Conservation (phyloP, 495 filamentous ascomycete species). For the Penicillium fimorum region DNA sequence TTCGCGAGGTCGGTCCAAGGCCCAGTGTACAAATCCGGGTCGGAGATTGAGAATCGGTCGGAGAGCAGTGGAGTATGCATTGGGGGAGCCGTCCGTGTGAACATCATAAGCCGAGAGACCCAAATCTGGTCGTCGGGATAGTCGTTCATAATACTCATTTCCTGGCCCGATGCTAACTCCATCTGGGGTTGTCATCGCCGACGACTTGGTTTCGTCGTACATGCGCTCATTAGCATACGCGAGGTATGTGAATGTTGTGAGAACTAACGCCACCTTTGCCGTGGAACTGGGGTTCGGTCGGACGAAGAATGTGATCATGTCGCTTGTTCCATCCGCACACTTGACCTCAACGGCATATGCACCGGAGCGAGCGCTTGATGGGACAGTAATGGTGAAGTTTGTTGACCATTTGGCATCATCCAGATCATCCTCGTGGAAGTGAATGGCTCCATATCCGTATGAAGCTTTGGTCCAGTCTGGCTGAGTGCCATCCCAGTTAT, state of each 20-base stretch:
- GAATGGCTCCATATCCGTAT: constrained; percentile 26
- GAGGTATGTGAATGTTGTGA: constrained; percentile 27
- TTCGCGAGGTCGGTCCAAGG: constrained; percentile 28
- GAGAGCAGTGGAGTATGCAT: constrained; percentile 17
- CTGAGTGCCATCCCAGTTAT: constrained; percentile 23
- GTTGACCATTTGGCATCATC: constrained; percentile 5
- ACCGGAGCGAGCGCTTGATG: constrained; percentile 5
- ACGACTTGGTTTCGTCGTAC: constrained; percentile 19
- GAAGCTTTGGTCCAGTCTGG: constrained; percentile 11
- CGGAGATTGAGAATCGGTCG: constrained; percentile 29
- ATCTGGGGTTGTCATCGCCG: constrained; percentile 17
- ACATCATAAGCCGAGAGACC: constrained; percentile 28
- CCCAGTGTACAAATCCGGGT: constrained; percentile 31
- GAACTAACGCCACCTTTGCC: constrained; percentile 17
- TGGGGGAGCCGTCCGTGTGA: constrained; percentile 27
- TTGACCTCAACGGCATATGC: constrained; percentile 3
- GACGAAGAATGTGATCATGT: constrained; percentile 16
- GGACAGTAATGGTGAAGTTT: not conserved
- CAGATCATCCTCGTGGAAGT: constrained; percentile 9
- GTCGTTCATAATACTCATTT: constrained; percentile 15
- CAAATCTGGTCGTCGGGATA: constrained; percentile 19
- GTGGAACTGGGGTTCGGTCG: constrained; percentile 6
- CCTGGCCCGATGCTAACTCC: constrained; percentile 9
- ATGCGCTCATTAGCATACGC: constrained; percentile 33
- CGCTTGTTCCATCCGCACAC: not conserved